phyloP scores from a whole-genome alignment of 176 grass and related monocot species.

The Oryza glaberrima region DNA sequence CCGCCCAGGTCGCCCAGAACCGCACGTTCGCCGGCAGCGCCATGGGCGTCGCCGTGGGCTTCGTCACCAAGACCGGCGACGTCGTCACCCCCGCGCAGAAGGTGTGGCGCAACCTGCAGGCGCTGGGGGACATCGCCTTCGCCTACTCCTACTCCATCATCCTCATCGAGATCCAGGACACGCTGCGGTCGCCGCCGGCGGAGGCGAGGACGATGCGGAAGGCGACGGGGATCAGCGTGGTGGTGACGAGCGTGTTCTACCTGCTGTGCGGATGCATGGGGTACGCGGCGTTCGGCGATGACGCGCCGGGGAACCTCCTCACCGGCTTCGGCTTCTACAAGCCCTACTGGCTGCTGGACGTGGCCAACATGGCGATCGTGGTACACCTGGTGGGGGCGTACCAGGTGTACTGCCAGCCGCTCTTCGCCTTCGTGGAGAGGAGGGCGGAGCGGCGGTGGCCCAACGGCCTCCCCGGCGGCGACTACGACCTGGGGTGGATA shows the following conservation, averaged over 20 bases:
- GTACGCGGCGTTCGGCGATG: conserved; percentile 58
- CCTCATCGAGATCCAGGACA: conserved; percentile 76
- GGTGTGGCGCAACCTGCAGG: conserved; percentile 61
- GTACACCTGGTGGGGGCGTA: conserved; percentile 66
- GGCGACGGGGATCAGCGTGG: conserved; percentile 44
- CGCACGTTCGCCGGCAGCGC: conserved; percentile 38
- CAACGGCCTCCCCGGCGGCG: conserved; percentile 28
- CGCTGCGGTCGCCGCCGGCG: conserved; percentile 56
- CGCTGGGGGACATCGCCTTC: conserved; percentile 69
- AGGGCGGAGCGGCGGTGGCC: conserved; percentile 42
- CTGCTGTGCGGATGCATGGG: conserved; percentile 67
- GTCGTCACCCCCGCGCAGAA: conserved; percentile 48
- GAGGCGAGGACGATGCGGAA: conserved; percentile 60
- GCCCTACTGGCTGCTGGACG: conserved; percentile 66
- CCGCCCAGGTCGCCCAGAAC: conserved; percentile 44
- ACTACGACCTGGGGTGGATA: background rate
- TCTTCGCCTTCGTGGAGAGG: conserved; percentile 67
- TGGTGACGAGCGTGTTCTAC: conserved; percentile 52
- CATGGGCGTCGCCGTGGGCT: conserved; percentile 51
- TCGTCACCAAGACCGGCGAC: conserved; percentile 45
- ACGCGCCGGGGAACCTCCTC: conserved; percentile 56
- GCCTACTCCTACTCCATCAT: conserved; percentile 72
- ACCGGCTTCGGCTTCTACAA: conserved; percentile 71
- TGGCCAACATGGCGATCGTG: conserved; percentile 65
- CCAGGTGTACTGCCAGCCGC: conserved; percentile 63